Base-by-base conservation (phyloP, 192 early-diverging fungal species). In the Thoreauomyces humboldtii region DNA sequence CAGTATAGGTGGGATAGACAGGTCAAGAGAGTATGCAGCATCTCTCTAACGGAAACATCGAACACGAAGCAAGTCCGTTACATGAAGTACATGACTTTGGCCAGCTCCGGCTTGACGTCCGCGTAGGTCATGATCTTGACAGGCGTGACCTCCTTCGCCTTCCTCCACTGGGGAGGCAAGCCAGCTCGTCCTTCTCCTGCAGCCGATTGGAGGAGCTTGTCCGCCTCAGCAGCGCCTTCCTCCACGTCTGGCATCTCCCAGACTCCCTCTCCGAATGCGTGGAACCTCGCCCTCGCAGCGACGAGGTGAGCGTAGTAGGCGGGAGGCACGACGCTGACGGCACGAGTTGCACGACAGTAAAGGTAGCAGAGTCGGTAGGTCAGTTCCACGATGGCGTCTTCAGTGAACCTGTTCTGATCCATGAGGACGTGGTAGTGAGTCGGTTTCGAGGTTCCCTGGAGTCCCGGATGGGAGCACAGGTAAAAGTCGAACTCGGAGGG, bases 301-400 rank as follows among this genome's bases (percentile, higher is more conserved):
- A 94, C 88, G n/a, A 95, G 69, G 71, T 96, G 89, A 9, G 94
- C 93, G 65, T 96, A 95, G 81, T 96, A 98, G 7, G 87, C 92
- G 0, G 95, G 91, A 5, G 94, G 92, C 0, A 87, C 84, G 5
- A 97, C 86, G 1, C 89, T 90, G 1, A 98, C 96, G 0, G 88
- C 85, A 24, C 93, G 85, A 0, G 94, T 95, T 44, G 89, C 89
- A 51, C 92, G 82, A 33, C 88, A 89, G 73, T 92, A 98, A 33
- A 92, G 76, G 67, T 92, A 95, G 67, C 94, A 96, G 33, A 96
- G 77, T 5, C 87, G 77, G 77, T 93, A 95, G 0, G 93, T 94
- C 21, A 98, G 77, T 55, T 88, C 80, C 64, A 95, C 92, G 28
- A 98, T 71, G 35, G 81, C 76, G 60, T 98, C 91, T 6, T 87